Evolutionary conservation across 257 asterid species (phyloP).

Genomic region (Apocynum venetum): DNA sequence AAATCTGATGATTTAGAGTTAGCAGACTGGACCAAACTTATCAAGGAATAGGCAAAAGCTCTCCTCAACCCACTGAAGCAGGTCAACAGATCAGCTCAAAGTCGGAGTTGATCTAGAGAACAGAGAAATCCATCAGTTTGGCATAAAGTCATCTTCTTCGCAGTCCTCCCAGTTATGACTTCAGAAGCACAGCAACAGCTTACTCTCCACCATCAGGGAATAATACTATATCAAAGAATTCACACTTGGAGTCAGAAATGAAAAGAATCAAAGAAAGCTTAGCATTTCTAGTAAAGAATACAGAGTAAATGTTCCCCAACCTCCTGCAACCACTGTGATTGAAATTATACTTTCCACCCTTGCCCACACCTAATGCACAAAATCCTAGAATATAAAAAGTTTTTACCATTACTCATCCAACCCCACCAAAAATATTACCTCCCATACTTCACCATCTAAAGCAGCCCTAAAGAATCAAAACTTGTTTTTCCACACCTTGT

Average conservation of each 20-base stretch:
- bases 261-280: conserved; percentile 20
- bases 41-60: conserved; percentile 2
- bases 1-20: conserved; percentile 14
- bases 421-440: conserved; percentile 17
- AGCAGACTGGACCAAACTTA: conserved; percentile 11
- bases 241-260: conserved; percentile 7
- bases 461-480: conserved; percentile 11
- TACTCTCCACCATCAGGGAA: conserved; percentile 16
- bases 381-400: conserved; percentile 28
- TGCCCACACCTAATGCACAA: conserved; percentile 21
- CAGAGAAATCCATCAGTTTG: conserved; percentile 15
- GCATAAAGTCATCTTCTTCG: conserved; percentile 9
- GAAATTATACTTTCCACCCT: conserved; percentile 24
- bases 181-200: conserved; percentile 6
- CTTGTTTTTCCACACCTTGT: background rate
- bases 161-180: conserved; percentile 18
- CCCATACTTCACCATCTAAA: conserved; percentile 15
- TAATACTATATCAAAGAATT: conserved; percentile 15
- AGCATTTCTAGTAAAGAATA: conserved; percentile 19
- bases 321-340: conserved; percentile 17
- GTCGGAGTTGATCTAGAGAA: conserved; percentile 8
- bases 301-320: conserved; percentile 10
- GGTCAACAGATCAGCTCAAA: conserved; percentile 16
- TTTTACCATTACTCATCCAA: conserved; percentile 11
- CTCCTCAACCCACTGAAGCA: conserved; percentile 4